Evolutionary conservation across 208 protist species (phyloP).

Genomic region (Leishmania tropica): DNA sequence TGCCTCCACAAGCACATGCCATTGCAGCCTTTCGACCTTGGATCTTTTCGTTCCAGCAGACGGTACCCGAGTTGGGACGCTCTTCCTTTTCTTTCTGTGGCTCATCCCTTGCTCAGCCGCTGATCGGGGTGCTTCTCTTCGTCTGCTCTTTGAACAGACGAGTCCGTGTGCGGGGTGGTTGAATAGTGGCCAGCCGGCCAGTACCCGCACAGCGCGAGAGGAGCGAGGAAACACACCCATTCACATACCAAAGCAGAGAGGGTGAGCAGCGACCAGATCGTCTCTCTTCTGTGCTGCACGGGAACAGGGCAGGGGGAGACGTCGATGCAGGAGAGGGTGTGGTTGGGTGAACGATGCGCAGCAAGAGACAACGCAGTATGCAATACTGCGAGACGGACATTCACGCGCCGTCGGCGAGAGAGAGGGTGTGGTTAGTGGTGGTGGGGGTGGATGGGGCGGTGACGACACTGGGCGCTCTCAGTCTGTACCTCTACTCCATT

Average conservation of each 20-base stretch:
- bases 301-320: not conserved
- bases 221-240: not conserved
- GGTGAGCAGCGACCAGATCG: not conserved
- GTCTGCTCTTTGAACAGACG: not conserved
- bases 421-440: not conserved
- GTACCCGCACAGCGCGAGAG: not conserved
- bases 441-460: not conserved
- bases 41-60: not conserved
- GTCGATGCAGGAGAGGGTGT: not conserved
- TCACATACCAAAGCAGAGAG: not conserved
- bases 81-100: not conserved
- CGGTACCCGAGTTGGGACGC: not conserved
- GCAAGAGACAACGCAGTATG: not conserved
- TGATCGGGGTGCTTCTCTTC: not conserved
- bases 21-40: not conserved
- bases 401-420: too few species aligned
- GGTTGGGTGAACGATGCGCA: not conserved
- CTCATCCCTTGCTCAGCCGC: not conserved
- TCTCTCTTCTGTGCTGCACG: not conserved
- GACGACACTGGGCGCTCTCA: not conserved
- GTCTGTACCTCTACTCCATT: constrained; percentile 6
- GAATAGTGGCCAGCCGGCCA: not conserved
- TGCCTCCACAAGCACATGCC: not conserved
- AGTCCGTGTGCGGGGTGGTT: not conserved
- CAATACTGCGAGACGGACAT: not conserved